phyloP scores from a whole-genome alignment of 352 stramenopile genomes.

The Globisporangium radiosum region DNA sequence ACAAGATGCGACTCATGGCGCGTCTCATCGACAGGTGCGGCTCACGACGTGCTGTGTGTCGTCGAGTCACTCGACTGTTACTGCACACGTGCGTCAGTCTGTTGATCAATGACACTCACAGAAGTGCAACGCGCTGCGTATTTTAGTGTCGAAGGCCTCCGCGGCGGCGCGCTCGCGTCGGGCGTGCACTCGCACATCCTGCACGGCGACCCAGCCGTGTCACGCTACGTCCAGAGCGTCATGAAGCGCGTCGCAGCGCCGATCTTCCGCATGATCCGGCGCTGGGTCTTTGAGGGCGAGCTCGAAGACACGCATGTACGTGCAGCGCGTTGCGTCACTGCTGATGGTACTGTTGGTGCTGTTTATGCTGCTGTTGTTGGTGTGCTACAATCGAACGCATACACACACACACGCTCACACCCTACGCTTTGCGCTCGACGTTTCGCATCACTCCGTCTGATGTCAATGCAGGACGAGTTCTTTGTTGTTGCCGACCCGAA shows the following conservation, averaged over 20 bases:
- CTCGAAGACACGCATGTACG: constrained; percentile 81
- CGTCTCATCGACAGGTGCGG: constrained; percentile 76
- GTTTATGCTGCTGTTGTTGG: background rate
- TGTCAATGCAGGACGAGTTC: constrained; percentile 60
- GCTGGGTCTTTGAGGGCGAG: constrained; percentile 85
- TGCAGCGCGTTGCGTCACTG: background rate
- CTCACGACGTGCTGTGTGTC: background rate
- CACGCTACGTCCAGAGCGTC: constrained; percentile 65
- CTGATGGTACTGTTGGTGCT: background rate
- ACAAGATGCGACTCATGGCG: constrained; percentile 86
- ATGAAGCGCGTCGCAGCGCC: constrained; percentile 73
- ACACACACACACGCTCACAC: no score
- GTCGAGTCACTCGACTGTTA: background rate
- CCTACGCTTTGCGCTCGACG: no score
- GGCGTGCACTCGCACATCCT: constrained; percentile 88
- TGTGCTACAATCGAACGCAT: background rate
- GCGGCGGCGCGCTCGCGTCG: constrained; percentile 85
- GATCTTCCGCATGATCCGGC: constrained; percentile 85
- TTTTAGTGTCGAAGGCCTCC: constrained; percentile 66
- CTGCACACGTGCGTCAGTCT: background rate
- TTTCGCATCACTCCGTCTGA: no score
- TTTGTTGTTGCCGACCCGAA: constrained; percentile 77
- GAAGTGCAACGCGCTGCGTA: background rate
- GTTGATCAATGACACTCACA: background rate
- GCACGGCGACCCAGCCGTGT: constrained; percentile 85